Evolutionary conservation across 768 basidiomycete species (phyloP).

Genomic region (Lentinula edodes): DNA sequence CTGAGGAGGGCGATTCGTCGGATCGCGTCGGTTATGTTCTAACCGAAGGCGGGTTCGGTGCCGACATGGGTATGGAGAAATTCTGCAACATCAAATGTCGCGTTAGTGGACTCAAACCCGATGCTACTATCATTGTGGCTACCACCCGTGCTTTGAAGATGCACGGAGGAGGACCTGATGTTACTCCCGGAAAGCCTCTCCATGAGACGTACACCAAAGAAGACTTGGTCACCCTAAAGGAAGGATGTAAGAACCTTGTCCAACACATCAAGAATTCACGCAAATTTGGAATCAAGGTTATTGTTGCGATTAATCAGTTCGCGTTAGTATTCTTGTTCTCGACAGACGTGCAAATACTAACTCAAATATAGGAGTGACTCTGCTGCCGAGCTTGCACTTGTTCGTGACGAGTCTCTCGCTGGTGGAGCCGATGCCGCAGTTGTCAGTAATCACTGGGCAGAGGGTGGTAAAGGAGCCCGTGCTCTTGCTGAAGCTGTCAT

Average conservation of each 20-base stretch:
- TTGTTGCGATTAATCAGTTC: conserved; percentile 95
- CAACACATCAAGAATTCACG: conserved; percentile 92
- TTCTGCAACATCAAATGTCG: conserved; percentile 99
- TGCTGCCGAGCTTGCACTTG: conserved; percentile 39
- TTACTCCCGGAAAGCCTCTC: conserved; percentile 91
- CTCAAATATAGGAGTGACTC: background rate
- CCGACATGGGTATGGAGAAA: conserved; percentile 99
- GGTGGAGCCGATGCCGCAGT: conserved; percentile 94
- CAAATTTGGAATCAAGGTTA: conserved; percentile 95
- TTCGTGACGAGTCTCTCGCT: conserved; percentile 72
- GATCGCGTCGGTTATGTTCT: conserved; percentile 90
- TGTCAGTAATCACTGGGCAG: conserved; percentile 96
- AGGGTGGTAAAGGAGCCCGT: conserved; percentile 87
- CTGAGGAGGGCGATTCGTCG: conserved; percentile 81
- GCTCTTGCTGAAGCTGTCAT: conserved; percentile 92
- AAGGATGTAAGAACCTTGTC: conserved; percentile 88
- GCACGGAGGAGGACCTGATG: conserved; percentile 98
- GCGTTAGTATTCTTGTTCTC: conserved; percentile 47
- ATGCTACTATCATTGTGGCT: conserved; percentile 93
- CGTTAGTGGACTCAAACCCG: conserved; percentile 85
- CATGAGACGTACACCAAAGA: conserved; percentile 93
- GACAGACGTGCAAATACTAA: background rate
- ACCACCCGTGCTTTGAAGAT: conserved; percentile 98
- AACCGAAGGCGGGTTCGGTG: conserved; percentile 97
- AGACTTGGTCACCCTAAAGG: conserved; percentile 81